phyloP scores from a whole-genome alignment of 2,329 filamentous ascomycete genomes.

The Monilinia vaccinii-corymbosi region DNA sequence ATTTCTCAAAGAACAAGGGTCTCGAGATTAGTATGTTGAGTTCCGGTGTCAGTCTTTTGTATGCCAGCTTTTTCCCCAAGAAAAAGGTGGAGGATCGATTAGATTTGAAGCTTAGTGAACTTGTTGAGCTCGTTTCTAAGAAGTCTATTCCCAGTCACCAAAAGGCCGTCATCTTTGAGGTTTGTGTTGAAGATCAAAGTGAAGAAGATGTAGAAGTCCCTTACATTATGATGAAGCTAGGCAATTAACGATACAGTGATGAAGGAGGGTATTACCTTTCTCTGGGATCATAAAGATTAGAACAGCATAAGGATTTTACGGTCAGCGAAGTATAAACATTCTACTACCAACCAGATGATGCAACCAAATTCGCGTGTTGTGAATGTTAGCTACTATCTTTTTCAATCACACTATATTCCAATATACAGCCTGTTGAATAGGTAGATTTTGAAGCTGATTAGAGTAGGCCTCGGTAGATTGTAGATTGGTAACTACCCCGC shows the following conservation, averaged over 20 bases:
- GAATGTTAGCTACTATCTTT: no score
- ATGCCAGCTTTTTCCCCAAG: conserved; percentile 83
- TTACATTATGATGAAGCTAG: conserved; percentile 77
- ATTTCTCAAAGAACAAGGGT: conserved; percentile 67
- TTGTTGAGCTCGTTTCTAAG: conserved; percentile 84
- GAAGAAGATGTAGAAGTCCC: conserved; percentile 96
- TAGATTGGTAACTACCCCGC: no score
- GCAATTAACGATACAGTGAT: conserved; percentile 15
- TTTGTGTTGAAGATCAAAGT: conserved; percentile 79
- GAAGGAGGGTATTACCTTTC: not conserved
- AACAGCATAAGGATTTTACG: not conserved
- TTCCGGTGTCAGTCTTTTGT: conserved; percentile 91
- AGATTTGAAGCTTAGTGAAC: conserved; percentile 73
- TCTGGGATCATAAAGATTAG: conserved; percentile 1
- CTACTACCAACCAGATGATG: not conserved
- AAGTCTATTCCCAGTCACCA: conserved; percentile 86
- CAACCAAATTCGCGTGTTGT: no score
- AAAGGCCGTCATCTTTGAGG: conserved; percentile 93
- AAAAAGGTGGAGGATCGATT: conserved; percentile 72
- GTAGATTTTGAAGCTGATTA: no score
- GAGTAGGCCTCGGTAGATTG: no score
- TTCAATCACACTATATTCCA: no score
- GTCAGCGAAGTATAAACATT: not conserved
- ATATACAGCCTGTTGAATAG: no score
- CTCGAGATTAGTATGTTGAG: conserved; percentile 86